These are phyloP conservation scores for Botrytis paeoniae DNA, from an alignment of 2,329 filamentous ascomycete species.

Conservation along the genomic window DNA sequence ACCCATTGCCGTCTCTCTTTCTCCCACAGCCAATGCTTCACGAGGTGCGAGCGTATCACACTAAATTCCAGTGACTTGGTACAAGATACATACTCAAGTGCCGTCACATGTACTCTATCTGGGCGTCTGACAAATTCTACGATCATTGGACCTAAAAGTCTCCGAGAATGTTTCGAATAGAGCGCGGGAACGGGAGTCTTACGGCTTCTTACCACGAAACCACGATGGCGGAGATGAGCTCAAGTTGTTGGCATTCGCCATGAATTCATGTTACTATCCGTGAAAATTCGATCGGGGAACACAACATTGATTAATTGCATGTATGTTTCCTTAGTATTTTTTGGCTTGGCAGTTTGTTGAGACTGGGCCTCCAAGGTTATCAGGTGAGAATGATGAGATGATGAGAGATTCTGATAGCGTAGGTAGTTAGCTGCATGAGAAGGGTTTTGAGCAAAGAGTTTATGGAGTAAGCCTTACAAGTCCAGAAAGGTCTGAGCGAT, in stretches of 20 bases:
- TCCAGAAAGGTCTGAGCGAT: constrained; percentile 5
- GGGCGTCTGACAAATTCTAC: neutral
- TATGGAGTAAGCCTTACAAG: constrained; percentile 8
- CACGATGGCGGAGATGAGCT: constrained; percentile 1
- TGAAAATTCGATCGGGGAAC: neutral
- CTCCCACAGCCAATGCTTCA: neutral
- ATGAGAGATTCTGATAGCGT: neutral
- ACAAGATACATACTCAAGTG: constrained; percentile 1
- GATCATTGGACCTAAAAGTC: neutral
- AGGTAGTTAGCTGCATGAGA: neutral
- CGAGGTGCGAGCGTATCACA: neutral
- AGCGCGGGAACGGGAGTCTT: neutral
- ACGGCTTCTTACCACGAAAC: constrained; percentile 1
- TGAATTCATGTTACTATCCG: neutral
- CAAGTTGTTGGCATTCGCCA: neutral
- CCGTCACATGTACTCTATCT: neutral
- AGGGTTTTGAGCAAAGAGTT: neutral
- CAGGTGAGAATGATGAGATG: neutral
- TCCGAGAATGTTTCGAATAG: constrained; percentile 7
- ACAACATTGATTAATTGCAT: neutral
- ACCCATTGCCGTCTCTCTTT: neutral
- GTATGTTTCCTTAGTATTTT: neutral
- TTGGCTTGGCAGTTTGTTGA: neutral
- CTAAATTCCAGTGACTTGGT: neutral
- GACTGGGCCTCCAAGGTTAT: neutral